Percentiles rank a stretch among this genome's conserved stretches.
phyloP scores from a whole-genome alignment of 1,139 yeast species.

The Diutina pseudorugosa region DNA sequence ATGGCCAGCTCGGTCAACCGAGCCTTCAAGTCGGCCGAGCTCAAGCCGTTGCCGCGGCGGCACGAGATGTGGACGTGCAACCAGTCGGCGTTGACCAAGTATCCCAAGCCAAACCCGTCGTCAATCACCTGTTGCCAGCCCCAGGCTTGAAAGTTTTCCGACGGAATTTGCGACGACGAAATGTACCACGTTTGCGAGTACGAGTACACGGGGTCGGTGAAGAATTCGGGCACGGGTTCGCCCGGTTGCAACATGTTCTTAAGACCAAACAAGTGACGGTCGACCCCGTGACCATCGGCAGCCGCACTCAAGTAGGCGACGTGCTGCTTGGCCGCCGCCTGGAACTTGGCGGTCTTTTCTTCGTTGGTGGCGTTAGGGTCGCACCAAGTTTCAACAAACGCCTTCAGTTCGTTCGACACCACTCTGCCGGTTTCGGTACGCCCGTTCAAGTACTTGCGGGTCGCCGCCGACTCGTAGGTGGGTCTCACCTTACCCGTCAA shows the following conservation, averaged over 20 bases:
- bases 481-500: constrained; percentile 75
- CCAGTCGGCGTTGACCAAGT: constrained; percentile 82
- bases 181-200: constrained; percentile 81
- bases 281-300: constrained; percentile 80
- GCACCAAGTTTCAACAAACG: constrained; percentile 70
- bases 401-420: constrained; percentile 64
- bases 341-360: constrained; percentile 58
- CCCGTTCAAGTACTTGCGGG: constrained; percentile 79
- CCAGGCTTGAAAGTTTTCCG: constrained; percentile 83
- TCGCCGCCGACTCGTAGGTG: constrained; percentile 93
- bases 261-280: constrained; percentile 87
- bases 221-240: constrained; percentile 58
- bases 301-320: constrained; percentile 67
- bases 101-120: constrained; percentile 88
- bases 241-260: constrained; percentile 56
- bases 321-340: constrained; percentile 67
- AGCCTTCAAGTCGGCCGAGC: constrained; percentile 54
- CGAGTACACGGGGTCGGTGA: constrained; percentile 60
- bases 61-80: constrained; percentile 78
- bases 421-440: constrained; percentile 95
- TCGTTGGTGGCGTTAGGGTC: constrained; percentile 38
- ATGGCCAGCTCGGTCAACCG: constrained; percentile 71
- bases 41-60: constrained; percentile 57
- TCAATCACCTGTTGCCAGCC: constrained; percentile 96
- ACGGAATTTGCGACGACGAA: constrained; percentile 82